These are phyloP conservation scores for Dioscorea zingiberensis DNA, from an alignment of 106 monocot genomes.

Conservation along the genomic window DNA sequence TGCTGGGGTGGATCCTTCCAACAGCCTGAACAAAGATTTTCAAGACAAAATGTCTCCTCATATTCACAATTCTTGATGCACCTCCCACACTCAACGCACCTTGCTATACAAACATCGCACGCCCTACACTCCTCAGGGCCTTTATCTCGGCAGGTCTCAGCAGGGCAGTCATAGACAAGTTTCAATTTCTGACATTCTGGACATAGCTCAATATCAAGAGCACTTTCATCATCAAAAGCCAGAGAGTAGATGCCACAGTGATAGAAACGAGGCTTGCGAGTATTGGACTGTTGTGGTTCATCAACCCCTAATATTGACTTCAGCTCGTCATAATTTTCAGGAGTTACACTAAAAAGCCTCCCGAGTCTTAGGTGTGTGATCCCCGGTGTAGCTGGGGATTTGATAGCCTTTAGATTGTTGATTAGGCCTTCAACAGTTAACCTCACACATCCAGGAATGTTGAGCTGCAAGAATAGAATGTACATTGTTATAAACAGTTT, in stretches of 20 bases:
- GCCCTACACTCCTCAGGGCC: conserved; percentile 23
- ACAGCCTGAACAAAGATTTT: conserved; percentile 37
- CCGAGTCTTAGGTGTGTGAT: conserved; percentile 38
- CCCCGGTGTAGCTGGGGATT: conserved; percentile 11
- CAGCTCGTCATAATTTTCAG: conserved; percentile 31
- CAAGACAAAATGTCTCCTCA: conserved; percentile 43
- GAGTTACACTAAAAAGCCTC: conserved; percentile 20
- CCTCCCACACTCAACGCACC: conserved; percentile 49
- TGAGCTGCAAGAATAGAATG: conserved; percentile 26
- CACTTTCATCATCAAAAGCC: conserved; percentile 26
- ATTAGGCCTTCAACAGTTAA: conserved; percentile 34
- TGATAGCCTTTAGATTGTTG: conserved; percentile 32
- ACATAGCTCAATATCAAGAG: conserved; percentile 50
- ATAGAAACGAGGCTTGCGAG: conserved; percentile 25
- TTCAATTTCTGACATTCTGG: conserved; percentile 40
- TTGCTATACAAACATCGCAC: conserved; percentile 39
- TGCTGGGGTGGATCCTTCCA: not conserved
- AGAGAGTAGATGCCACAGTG: conserved; percentile 19
- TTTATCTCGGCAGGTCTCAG: conserved; percentile 26
- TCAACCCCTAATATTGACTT: conserved; percentile 14
- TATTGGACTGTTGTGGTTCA: not conserved
- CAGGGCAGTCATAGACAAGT: conserved; percentile 51
- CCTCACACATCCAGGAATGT: conserved; percentile 28
- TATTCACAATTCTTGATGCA: conserved; percentile 41
- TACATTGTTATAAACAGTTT: not conserved